Evolutionary conservation across 345 rosid genomes (phyloP).

Genomic region (Corchorus olitorius): DNA sequence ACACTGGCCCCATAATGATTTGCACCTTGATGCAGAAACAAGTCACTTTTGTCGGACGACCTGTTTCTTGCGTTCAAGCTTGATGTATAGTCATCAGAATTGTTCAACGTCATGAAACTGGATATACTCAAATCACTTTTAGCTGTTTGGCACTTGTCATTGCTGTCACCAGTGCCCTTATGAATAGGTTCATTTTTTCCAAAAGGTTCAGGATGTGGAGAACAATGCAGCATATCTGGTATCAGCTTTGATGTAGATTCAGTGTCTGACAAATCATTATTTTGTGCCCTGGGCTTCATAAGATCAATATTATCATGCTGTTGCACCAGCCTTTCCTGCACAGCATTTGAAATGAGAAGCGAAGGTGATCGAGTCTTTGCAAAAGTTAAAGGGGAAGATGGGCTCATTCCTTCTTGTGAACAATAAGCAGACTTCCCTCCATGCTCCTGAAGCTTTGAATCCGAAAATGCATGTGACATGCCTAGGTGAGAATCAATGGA

Average conservation of each 20-base stretch:
- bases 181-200: conserved; percentile 30
- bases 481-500: conserved; percentile 46
- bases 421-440: conserved; percentile 47
- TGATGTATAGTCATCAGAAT: conserved; percentile 18
- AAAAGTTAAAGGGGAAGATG: conserved; percentile 50
- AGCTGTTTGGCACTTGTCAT: conserved; percentile 20
- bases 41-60: conserved; percentile 22
- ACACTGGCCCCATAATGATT: conserved; percentile 23
- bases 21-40: conserved; percentile 33
- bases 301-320: conserved; percentile 32
- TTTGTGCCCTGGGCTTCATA: conserved; percentile 34
- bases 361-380: conserved; percentile 38
- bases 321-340: conserved; percentile 40
- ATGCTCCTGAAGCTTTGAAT: conserved; percentile 56
- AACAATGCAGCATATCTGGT: conserved; percentile 24
- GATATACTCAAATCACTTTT: conserved; percentile 21
- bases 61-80: conserved; percentile 20
- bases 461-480: conserved; percentile 61
- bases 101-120: conserved; percentile 16
- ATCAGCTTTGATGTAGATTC: conserved; percentile 27
- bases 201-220: conserved; percentile 26
- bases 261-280: conserved; percentile 36
- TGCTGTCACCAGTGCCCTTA: conserved; percentile 24
- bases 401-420: conserved; percentile 58
- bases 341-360: conserved; percentile 22